Conservation (phyloP, 2,329 filamentous ascomycete genomes). For the Piedraia hortae region DNA sequence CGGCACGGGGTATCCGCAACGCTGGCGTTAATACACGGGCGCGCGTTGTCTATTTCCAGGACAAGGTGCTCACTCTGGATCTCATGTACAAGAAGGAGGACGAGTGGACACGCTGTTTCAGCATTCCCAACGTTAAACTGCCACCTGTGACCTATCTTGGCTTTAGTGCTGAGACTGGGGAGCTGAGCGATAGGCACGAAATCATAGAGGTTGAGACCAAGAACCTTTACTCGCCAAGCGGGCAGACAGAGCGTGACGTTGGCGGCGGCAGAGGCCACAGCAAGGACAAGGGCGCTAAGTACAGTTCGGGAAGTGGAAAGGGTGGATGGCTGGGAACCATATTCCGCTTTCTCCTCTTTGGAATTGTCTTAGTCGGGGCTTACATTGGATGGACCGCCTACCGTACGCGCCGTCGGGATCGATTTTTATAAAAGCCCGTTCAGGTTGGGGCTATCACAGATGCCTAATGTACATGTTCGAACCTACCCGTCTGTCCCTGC, state of each 20-base stretch:
- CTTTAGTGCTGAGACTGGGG: conserved; percentile 66
- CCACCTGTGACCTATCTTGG: conserved; percentile 41
- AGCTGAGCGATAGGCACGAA: conserved; percentile 93
- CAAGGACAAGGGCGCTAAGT: conserved; percentile 10
- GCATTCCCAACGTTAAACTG: conserved; percentile 37
- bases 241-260: conserved; percentile 9
- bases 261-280: no score
- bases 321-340: conserved; percentile 45
- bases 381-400: conserved; percentile 77
- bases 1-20: conserved; percentile 68
- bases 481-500: no score
- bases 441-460: no score
- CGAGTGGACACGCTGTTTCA: conserved; percentile 78
- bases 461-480: no score
- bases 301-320: conserved; percentile 12
- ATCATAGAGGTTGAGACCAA: conserved; percentile 65
- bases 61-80: conserved; percentile 71
- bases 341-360: conserved; percentile 57
- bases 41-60: conserved; percentile 83
- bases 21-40: conserved; percentile 54
- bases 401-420: conserved; percentile 26
- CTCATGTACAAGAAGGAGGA: conserved; percentile 80
- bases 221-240: conserved; percentile 53
- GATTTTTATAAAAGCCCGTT: conserved; percentile 14
- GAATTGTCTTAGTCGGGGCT: conserved; percentile 37